Base-by-base conservation (phyloP, 2,329 filamentous ascomycete species). In the Corinectria fuckeliana region DNA sequence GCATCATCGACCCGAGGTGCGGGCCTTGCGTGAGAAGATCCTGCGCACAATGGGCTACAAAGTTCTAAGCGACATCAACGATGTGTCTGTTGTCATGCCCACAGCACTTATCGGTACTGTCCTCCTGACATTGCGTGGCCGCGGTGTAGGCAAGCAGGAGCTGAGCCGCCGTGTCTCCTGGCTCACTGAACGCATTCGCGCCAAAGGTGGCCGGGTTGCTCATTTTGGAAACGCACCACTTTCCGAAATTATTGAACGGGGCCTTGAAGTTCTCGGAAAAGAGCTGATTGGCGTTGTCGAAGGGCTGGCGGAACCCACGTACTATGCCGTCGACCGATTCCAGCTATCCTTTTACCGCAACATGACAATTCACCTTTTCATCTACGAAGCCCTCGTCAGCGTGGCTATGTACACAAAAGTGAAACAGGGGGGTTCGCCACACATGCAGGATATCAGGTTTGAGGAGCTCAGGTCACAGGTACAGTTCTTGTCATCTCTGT, bases 341-440 rank as follows among this genome's bases (percentile, higher is more conserved):
- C 95, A 99, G 73, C 85, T 99, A 9, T 97, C 93, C 0, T 99
- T 99, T 76, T 99, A 99, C 78, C 89, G 95, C 51, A 99, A 99
- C 76, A 98, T 98, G 95, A 97, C 94, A 0, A 99, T 99, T 62
- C 95, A 99, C 73, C 85, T 99, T 5, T 99, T 99, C 75, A 95
- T 99, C 57, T 90, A 92, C 2, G 93, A 98, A 74, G 91, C 94
- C 0, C 82, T 99, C 4, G 92, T 98, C 20, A 95, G 92, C 61
- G 92, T 89, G 4, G 91, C 91, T 25, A 89, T 99, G 82, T 99
- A 99, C 75, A 95, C 89, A 0, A 86, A 87, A 42, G 91, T 98
- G 54, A 99, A 99, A 76, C 88, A 88, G 62, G 95, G 95, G 14
- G 94, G 94, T n/a, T 92, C 91, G 0, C 90, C 91, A 0, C 82